A percentile compares a stretch with the other conserved stretches of the same genome.
Evolutionary conservation across 2,329 filamentous ascomycete genomes (phyloP).

Genomic region (Talaromyces piceae): DNA sequence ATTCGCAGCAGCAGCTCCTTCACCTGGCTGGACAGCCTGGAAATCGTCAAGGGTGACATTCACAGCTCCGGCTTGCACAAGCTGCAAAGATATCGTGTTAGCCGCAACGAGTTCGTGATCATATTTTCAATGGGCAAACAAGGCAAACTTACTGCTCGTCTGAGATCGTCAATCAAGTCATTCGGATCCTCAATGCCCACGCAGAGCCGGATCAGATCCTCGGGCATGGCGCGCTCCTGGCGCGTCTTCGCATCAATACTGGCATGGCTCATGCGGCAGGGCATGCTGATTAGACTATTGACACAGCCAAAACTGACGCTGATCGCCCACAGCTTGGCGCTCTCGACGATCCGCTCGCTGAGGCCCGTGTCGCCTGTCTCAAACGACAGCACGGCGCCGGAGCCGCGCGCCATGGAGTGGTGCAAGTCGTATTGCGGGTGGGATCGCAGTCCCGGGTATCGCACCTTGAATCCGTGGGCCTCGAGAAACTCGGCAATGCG

Average conservation of each 20-base stretch:
- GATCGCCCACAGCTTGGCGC: conserved; percentile 84
- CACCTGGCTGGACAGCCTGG: conserved; percentile 45
- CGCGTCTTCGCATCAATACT: conserved; percentile 95
- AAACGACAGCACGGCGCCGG: conserved; percentile 90
- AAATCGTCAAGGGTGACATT: conserved; percentile 78
- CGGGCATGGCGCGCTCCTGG: conserved; percentile 81
- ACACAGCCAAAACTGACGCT: conserved; percentile 97
- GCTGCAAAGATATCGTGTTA: conserved; percentile 49
- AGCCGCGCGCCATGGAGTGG: conserved; percentile 88
- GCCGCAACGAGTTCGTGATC: background rate
- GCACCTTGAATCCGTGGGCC: conserved; percentile 81
- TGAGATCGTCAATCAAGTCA: conserved; percentile 88
- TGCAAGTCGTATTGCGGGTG: conserved; percentile 96
- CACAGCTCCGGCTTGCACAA: conserved; percentile 91
- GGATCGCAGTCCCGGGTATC: conserved; percentile 87
- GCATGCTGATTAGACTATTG: conserved; percentile 98
- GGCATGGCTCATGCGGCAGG: conserved; percentile 98
- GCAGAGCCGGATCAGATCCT: conserved; percentile 91
- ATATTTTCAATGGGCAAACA: background rate
- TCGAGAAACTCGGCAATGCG: conserved; percentile 89
- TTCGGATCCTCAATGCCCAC: conserved; percentile 92
- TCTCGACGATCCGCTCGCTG: conserved; percentile 90
- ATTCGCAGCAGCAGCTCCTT: background rate
- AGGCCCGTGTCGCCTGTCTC: conserved; percentile 82
- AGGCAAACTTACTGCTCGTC: conserved; percentile 65